Evolutionary conservation across 768 basidiomycete species (phyloP).

Genomic region (Calocybe indica): DNA sequence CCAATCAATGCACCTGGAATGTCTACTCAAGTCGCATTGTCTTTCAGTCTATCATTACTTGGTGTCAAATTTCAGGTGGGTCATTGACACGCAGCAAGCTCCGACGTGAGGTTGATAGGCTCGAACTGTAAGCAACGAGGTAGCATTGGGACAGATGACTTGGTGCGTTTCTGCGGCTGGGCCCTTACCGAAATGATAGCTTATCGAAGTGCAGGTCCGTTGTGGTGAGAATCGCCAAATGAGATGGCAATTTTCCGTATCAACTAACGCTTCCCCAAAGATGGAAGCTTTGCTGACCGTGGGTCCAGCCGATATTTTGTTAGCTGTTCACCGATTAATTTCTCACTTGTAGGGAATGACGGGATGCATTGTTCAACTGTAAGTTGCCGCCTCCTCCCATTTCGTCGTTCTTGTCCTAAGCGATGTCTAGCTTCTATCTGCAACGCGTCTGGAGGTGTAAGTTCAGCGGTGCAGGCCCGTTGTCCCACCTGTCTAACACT

Average conservation of each 20-base stretch:
- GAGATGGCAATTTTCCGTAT: neutral
- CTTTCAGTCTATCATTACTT: slow-evolving; percentile 13
- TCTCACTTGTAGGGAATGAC: slow-evolving; percentile 37
- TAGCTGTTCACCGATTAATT: neutral
- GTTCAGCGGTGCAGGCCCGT: slow-evolving; percentile 7
- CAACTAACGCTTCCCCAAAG: slow-evolving; percentile 15
- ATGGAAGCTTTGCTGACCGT: slow-evolving; percentile 43
- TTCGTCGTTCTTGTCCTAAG: neutral
- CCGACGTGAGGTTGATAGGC: no score
- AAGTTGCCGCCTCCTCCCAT: slow-evolving; percentile 5
- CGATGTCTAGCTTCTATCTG: slow-evolving; percentile 35
- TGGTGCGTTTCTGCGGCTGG: slow-evolving; percentile 1
- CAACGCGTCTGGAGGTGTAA: slow-evolving; percentile 42
- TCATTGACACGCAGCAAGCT: neutral
- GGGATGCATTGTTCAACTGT: slow-evolving; percentile 48
- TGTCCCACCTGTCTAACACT: neutral
- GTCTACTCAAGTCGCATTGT: neutral
- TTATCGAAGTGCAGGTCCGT: slow-evolving; percentile 24
- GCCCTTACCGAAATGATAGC: no score
- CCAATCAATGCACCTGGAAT: slow-evolving; percentile 1
- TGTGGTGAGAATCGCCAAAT: slow-evolving; percentile 20
- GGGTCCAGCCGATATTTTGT: slow-evolving; percentile 4
- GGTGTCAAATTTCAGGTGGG: slow-evolving; percentile 13
- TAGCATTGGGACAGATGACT: slow-evolving; percentile 2
- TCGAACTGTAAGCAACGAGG: neutral